Percentiles rank a stretch among this genome's conserved stretches.
phyloP scores from a whole-genome alignment of 805 yeast species.

The Saccharomycopsis javanensis region DNA sequence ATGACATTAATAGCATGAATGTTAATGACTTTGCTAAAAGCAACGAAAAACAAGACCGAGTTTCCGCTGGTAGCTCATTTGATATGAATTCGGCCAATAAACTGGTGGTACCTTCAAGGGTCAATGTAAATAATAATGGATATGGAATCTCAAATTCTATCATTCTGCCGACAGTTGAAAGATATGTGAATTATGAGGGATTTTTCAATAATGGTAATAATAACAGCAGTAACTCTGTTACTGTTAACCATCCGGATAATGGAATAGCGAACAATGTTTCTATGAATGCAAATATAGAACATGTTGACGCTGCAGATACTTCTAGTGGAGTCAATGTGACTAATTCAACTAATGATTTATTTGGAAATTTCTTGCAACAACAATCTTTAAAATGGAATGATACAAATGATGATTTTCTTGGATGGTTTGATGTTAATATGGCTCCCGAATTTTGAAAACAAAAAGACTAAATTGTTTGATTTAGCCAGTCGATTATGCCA shows the following conservation, averaged over 20 bases:
- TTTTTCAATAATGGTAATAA: not conserved
- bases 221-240: not conserved
- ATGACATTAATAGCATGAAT: not conserved
- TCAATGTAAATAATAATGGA: not conserved
- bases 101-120: conserved; percentile 5
- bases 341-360: conserved; percentile 20
- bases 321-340: not conserved
- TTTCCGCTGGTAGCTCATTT: not conserved
- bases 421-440: conserved; percentile 86
- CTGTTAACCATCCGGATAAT: not conserved
- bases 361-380: conserved; percentile 63
- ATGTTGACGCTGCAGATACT: not conserved
- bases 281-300: not conserved
- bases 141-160: not conserved
- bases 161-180: not conserved
- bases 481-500: no score
- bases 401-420: conserved; percentile 80
- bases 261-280: not conserved
- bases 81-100: not conserved
- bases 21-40: not conserved
- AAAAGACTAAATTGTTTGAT: not conserved
- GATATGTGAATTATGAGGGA: not conserved
- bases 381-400: conserved; percentile 83
- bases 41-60: not conserved
- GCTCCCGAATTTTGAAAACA: conserved; percentile 46